phyloP scores from a whole-genome alignment of 805 yeast species.

The Candida quercuum region DNA sequence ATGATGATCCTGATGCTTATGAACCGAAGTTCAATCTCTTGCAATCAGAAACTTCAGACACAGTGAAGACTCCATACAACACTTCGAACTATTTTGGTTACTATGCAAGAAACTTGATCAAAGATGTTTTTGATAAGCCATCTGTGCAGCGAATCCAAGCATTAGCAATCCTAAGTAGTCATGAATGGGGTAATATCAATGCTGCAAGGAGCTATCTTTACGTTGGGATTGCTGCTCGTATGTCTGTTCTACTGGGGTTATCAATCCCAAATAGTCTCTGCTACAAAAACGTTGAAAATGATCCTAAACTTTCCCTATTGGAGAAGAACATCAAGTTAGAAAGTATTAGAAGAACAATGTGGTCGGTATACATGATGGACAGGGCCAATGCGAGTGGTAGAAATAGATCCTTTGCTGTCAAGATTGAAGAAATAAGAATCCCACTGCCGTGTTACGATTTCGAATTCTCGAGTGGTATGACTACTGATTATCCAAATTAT shows the following conservation, averaged over 20 bases:
- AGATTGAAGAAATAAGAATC: conserved; percentile 27
- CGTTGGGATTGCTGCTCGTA: conserved; percentile 35
- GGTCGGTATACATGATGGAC: conserved; percentile 37
- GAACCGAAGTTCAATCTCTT: conserved; percentile 17
- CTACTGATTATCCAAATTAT: conserved; percentile 7
- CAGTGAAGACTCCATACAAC: conserved; percentile 20
- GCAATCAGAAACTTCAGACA: not conserved
- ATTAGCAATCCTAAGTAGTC: conserved; percentile 30
- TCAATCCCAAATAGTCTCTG: conserved; percentile 18
- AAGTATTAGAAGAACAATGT: conserved; percentile 25
- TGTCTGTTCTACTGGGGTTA: conserved; percentile 31
- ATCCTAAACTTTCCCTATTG: conserved; percentile 6
- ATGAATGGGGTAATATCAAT: conserved; percentile 37
- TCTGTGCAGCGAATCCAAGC: conserved; percentile 34
- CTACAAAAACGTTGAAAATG: conserved; percentile 10
- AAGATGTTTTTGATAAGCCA: conserved; percentile 33
- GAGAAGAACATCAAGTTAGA: not conserved
- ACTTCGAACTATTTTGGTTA: conserved; percentile 35
- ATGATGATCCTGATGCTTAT: conserved; percentile 23
- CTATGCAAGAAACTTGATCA: conserved; percentile 29
- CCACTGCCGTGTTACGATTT: conserved; percentile 27
- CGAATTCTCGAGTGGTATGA: conserved; percentile 24
- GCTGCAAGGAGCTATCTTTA: conserved; percentile 32
- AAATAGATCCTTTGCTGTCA: conserved; percentile 26
- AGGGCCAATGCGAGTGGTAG: conserved; percentile 31